phyloP scores from a whole-genome alignment of 140 eudicot species.

The Oenanthe javanica region DNA sequence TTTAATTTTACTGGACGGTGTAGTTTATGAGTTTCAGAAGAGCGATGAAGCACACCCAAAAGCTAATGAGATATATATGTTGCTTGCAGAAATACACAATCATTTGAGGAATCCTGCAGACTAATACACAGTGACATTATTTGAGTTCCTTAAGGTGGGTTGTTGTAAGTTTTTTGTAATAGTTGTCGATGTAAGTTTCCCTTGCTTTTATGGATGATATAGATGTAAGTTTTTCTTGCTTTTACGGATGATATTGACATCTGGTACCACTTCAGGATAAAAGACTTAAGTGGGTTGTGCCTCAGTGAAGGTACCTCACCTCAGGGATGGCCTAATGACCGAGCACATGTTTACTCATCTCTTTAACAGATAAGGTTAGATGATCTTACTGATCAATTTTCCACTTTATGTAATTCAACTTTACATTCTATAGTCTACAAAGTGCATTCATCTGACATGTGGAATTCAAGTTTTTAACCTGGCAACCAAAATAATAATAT shows the following conservation, averaged over 20 bases:
- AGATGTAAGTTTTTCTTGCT: neutral
- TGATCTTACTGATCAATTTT: neutral
- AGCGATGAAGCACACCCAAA: slow-evolving; percentile 25
- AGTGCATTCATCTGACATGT: neutral
- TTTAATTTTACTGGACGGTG: slow-evolving; percentile 21
- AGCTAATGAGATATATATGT: slow-evolving; percentile 9
- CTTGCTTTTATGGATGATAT: neutral
- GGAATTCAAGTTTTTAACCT: neutral
- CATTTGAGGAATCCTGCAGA: neutral
- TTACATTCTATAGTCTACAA: neutral
- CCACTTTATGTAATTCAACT: neutral
- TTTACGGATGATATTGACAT: neutral
- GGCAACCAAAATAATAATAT: neutral
- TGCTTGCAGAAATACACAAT: slow-evolving; percentile 9
- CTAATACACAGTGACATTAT: neutral
- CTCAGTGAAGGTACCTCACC: neutral
- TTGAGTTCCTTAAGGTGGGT: neutral
- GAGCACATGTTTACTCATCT: neutral
- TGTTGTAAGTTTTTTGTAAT: neutral
- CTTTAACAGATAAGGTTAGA: neutral
- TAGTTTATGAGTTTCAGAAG: slow-evolving; percentile 24
- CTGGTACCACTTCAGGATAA: neutral
- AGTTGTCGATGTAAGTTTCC: neutral
- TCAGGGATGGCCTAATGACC: neutral
- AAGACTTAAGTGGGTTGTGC: neutral